Base-by-base conservation (phyloP, 306 rosid genomes). In the Trichosanthes truncata region DNA sequence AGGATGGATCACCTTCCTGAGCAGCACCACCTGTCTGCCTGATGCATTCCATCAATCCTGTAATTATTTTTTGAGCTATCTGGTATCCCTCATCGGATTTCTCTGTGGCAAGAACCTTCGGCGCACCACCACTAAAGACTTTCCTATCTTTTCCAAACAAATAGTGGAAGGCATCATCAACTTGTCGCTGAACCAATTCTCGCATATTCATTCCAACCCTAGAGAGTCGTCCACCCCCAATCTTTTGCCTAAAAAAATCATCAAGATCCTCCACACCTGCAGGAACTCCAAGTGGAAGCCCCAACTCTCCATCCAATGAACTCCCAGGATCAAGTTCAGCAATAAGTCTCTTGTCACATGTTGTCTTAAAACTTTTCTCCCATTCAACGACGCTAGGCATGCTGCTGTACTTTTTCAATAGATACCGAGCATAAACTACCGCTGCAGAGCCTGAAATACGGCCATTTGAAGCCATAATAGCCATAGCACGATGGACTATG, bases 21-120 rank as follows among this genome's bases (percentile, higher is more conserved):
- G 99, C 99, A 82, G 99, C 99, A 84, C 97, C 99, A 48, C 97
- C 97, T 45, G 99, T 95, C 82, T 95, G 97, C 90, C 91, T 87
- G 76, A 95, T 89, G 85, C 97, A 89, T 35, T 95, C 97, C 82
- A 93, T 95, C 78, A 95, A 69, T 49, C 92, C 93, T 74, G 81
- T 74, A 53, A 89, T 92, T 81, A 91, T 87, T 73, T 86, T 88
- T 80, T 89, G 97, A 81, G 97, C 91, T 77, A 90, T 86, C 83
- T 90, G 97, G 87, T 83, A 88, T 73, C 93, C 96, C 49, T 93
- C 91, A 78, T 93, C 97, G 90, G 92, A 89, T 86, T 95, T 93
- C 84, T 95, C 99, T 23, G 86, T 63, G 74, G 85, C 66, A 46
- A 89, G 83, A 67, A 85, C 88, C 88, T 93, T 95, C n/a, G 90